Evolutionary conservation across 495 filamentous ascomycete species (phyloP).

Genomic region (Amorphotheca resinae): DNA sequence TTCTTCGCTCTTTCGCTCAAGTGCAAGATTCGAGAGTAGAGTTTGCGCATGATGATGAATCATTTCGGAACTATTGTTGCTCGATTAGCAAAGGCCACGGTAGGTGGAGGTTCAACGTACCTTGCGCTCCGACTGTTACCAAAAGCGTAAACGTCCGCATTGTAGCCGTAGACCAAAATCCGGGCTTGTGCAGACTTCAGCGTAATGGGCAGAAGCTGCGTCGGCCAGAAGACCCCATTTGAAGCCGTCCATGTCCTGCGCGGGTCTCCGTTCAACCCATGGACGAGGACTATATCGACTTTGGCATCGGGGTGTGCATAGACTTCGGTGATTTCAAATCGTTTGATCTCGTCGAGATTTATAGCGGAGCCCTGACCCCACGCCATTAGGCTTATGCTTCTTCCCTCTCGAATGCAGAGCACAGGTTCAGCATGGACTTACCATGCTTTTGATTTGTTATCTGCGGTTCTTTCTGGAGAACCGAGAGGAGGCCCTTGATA

Average conservation of each 20-base stretch:
- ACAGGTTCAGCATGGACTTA: constrained; percentile 1
- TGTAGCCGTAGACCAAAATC: constrained; percentile 75
- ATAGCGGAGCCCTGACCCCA: constrained; percentile 23
- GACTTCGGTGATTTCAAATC: constrained; percentile 58
- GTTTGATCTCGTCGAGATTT: constrained; percentile 41
- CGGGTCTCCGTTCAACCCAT: constrained; percentile 73
- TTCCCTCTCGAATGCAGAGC: background rate
- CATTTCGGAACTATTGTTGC: constrained; percentile 52
- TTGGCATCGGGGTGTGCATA: constrained; percentile 46
- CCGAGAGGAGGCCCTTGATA: constrained; percentile 1
- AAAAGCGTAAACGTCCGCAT: constrained; percentile 61
- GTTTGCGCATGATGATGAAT: constrained; percentile 77
- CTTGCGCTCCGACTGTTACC: constrained; percentile 36
- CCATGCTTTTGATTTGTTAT: constrained; percentile 12
- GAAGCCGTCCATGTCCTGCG: constrained; percentile 61
- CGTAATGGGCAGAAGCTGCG: constrained; percentile 56
- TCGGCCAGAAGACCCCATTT: constrained; percentile 61
- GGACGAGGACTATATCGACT: constrained; percentile 65
- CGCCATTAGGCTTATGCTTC: too few relatives aligned
- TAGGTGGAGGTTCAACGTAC: constrained; percentile 12
- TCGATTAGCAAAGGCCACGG: background rate
- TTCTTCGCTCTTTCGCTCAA: constrained; percentile 40
- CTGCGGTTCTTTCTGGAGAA: background rate
- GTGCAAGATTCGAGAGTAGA: constrained; percentile 47
- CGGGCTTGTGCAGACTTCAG: constrained; percentile 42